These are phyloP conservation scores for Gymnopus androsaceus DNA, from an alignment of 1,284 basidiomycete species.

Conservation along the genomic window DNA sequence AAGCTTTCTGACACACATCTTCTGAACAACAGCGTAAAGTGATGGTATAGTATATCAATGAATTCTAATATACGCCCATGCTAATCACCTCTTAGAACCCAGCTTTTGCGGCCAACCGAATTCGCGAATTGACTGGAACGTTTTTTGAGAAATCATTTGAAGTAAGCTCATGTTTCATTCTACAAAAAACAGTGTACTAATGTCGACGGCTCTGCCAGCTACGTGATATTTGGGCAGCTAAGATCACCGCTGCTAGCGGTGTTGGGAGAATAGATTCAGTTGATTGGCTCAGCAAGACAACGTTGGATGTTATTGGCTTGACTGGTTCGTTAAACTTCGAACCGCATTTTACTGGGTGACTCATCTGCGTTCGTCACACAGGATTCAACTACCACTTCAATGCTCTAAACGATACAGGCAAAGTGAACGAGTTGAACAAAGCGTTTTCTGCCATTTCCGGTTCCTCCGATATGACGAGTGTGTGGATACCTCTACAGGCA, in stretches of 20 bases:
- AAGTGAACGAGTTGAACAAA: conserved; percentile 47
- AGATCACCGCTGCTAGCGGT: conserved; percentile 32
- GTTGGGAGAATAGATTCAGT: conserved; percentile 49
- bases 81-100: conserved; percentile 11
- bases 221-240: conserved; percentile 43
- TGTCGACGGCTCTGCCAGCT: conserved; percentile 35
- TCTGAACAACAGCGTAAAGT: conserved; percentile 14
- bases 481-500: conserved; percentile 36
- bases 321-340: conserved; percentile 45
- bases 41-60: conserved; percentile 9
- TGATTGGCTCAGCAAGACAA: conserved; percentile 55
- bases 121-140: conserved; percentile 16
- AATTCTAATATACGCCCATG: neutral
- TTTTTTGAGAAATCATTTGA: conserved; percentile 18
- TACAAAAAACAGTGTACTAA: neutral
- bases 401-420: conserved; percentile 37
- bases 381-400: conserved; percentile 73
- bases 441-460: conserved; percentile 49
- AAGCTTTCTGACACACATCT: neutral
- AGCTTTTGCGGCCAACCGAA: conserved; percentile 17
- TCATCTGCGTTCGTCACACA: conserved; percentile 21
- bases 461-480: conserved; percentile 22
- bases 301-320: conserved; percentile 70
- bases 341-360: neutral
- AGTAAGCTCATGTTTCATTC: neutral